Evolutionary conservation across 768 basidiomycete genomes (phyloP).

Genomic region (Fistulinella prunicolor): DNA sequence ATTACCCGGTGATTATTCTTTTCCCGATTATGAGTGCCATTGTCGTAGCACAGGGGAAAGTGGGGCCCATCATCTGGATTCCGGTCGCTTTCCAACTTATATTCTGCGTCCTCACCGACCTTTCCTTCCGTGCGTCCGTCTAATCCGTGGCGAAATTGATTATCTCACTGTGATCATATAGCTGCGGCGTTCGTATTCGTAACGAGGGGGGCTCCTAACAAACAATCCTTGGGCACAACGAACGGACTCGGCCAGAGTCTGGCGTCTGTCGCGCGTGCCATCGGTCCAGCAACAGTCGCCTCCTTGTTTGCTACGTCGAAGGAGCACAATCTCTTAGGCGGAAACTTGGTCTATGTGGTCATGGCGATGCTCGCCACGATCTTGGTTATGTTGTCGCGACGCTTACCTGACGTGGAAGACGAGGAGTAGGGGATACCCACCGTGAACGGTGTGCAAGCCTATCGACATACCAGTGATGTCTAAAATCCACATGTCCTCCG

Average conservation of each 20-base stretch:
- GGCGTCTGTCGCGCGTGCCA: constrained; percentile 43
- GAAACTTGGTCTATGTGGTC: constrained; percentile 49
- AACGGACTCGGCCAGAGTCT: constrained; percentile 55
- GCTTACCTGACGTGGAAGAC: background rate
- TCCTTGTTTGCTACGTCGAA: constrained; percentile 55
- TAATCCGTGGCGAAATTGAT: background rate
- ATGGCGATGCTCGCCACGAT: constrained; percentile 31
- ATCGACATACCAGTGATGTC: too few relatives aligned
- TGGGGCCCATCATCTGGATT: background rate
- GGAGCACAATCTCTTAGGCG: constrained; percentile 45
- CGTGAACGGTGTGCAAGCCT: too few relatives aligned
- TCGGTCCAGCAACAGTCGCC: constrained; percentile 48
- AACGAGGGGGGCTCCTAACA: constrained; percentile 50
- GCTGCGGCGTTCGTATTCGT: constrained; percentile 54
- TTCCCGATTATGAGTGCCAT: constrained; percentile 38
- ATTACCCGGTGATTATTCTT: constrained; percentile 35
- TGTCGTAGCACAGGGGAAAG: background rate
- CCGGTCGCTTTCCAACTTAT: background rate
- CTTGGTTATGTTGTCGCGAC: constrained; percentile 18
- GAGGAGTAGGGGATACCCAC: background rate
- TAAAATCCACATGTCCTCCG: too few relatives aligned
- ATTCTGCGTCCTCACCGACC: background rate
- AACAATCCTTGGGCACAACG: constrained; percentile 51
- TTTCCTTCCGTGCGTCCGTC: constrained; percentile 9
- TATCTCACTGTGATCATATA: constrained; percentile 13